Evolutionary conservation across 306 rosid genomes (phyloP).

Genomic region (Quercus variabilis): DNA sequence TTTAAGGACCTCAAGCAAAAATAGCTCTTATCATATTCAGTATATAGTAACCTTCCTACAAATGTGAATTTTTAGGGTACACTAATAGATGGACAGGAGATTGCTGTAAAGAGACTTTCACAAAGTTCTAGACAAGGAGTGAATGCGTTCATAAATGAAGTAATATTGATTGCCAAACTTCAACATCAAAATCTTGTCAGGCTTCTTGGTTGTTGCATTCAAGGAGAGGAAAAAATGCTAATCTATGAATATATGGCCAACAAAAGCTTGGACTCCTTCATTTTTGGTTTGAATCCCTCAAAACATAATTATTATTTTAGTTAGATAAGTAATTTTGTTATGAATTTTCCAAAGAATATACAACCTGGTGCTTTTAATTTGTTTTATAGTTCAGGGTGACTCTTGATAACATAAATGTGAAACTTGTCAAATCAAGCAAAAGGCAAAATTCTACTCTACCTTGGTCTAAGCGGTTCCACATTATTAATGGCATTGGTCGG

Average conservation of each 20-base stretch:
- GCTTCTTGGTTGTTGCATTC: too few species aligned
- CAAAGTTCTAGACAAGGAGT: too few species aligned
- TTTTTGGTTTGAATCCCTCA: constrained; percentile 27
- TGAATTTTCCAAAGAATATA: background rate
- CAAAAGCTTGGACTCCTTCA: constrained; percentile 45
- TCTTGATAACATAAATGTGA: background rate
- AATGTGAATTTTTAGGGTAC: constrained; percentile 33
- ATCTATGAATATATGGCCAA: background rate
- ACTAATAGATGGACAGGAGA: background rate
- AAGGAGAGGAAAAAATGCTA: too few species aligned
- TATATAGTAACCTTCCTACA: background rate
- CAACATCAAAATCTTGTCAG: too few species aligned
- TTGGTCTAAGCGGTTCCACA: constrained; percentile 42
- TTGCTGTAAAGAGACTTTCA: too few species aligned
- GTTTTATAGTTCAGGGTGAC: background rate
- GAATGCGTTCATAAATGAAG: too few species aligned
- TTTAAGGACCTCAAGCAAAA: background rate
- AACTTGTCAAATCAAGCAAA: constrained; percentile 21
- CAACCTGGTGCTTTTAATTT: background rate
- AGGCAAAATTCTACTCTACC: constrained; percentile 22
- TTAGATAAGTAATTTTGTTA: background rate
- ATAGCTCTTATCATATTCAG: background rate
- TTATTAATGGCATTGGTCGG: constrained; percentile 38
- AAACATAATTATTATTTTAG: too few species aligned
- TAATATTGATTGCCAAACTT: too few species aligned